Percentiles rank a stretch among this genome's conserved stretches.
These are phyloP conservation scores for Leccinum obscurum DNA, from an alignment of 768 basidiomycete species.

Conservation along the genomic window DNA sequence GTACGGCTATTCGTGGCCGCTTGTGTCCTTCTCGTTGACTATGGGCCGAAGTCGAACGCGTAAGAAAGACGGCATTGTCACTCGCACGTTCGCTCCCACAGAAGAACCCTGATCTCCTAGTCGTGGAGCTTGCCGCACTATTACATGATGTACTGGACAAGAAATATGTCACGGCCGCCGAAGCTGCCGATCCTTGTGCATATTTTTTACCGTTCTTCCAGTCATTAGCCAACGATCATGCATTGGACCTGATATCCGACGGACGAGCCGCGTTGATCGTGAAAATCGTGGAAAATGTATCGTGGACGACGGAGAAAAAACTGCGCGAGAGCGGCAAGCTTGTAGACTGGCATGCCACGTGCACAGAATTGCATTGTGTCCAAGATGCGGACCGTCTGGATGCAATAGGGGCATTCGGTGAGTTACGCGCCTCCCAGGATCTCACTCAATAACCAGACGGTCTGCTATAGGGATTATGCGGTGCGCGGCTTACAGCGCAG, in stretches of 20 bases:
- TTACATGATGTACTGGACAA: slow-evolving; percentile 88
- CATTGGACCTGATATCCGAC: slow-evolving; percentile 57
- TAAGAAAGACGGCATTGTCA: slow-evolving; percentile 71
- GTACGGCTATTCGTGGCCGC: slow-evolving; percentile 40
- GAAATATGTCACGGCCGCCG: slow-evolving; percentile 67
- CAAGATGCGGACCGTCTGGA: slow-evolving; percentile 81
- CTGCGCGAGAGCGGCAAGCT: slow-evolving; percentile 54
- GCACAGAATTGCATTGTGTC: slow-evolving; percentile 77
- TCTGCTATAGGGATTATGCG: slow-evolving; percentile 54
- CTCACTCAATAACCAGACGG: background rate
- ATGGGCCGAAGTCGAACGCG: slow-evolving; percentile 66
- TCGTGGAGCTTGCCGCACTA: slow-evolving; percentile 83
- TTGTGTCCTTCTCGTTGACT: slow-evolving; percentile 7
- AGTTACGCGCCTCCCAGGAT: slow-evolving; percentile 1
- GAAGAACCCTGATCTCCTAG: slow-evolving; percentile 62
- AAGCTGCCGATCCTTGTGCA: slow-evolving; percentile 59
- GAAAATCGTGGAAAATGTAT: slow-evolving; percentile 73
- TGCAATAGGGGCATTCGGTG: slow-evolving; percentile 81
- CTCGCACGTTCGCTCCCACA: slow-evolving; percentile 53
- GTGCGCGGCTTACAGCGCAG: slow-evolving; percentile 63
- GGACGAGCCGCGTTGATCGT: slow-evolving; percentile 58
- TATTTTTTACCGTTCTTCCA: slow-evolving; percentile 71
- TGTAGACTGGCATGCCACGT: slow-evolving; percentile 67
- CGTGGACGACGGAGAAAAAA: slow-evolving; percentile 82
- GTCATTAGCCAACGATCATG: slow-evolving; percentile 40